Evolutionary conservation across 2,329 filamentous ascomycete genomes (phyloP).

Genomic region (Botrytis porri): DNA sequence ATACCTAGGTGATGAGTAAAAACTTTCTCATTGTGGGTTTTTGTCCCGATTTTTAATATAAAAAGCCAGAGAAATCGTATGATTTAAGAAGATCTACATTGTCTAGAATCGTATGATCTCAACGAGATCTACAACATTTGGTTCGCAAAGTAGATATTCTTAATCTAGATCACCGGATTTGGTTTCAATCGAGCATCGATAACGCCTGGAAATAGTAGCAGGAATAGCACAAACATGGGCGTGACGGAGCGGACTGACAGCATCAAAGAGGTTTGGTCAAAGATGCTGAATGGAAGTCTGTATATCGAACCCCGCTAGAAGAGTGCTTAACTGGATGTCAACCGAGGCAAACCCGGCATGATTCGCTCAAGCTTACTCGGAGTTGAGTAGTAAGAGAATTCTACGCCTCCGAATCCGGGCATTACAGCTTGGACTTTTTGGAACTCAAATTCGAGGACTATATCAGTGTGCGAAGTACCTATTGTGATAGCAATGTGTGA

Average conservation of each 20-base stretch:
- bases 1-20: slow-evolving; percentile 4
- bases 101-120: background rate
- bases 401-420: background rate
- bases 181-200: no score
- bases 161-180: background rate
- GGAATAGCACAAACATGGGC: no score
- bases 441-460: background rate
- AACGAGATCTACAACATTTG: background rate
- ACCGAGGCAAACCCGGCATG: background rate
- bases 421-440: background rate
- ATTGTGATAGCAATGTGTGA: background rate
- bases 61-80: slow-evolving; percentile 4
- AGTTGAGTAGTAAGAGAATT: background rate
- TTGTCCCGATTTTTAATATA: slow-evolving; percentile 18
- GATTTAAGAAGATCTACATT: slow-evolving; percentile 4
- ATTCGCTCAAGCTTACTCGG: background rate
- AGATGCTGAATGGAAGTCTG: background rate
- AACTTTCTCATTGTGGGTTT: slow-evolving; percentile 24
- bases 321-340: background rate
- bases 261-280: background rate
- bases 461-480: background rate
- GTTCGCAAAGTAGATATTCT: background rate
- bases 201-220: no score
- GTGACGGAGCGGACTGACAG: background rate
- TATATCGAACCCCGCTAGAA: background rate